A percentile compares a stretch with the other conserved stretches of the same genome.
Conservation (phyloP, 139 green algal species). For the Diplosphaera chodatii region DNA sequence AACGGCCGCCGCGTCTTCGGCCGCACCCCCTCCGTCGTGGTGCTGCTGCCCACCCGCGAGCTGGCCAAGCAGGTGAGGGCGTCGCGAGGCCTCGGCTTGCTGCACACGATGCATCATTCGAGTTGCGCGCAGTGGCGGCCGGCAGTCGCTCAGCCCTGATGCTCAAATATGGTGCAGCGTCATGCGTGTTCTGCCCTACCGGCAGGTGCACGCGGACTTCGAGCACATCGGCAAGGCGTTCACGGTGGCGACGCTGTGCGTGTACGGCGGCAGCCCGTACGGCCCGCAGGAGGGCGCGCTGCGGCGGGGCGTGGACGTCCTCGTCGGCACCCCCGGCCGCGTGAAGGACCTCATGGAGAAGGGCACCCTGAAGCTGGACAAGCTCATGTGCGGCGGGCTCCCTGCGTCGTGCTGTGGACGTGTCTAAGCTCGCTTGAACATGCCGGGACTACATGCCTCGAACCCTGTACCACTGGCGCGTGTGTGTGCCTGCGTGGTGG, state of each 20-base stretch:
- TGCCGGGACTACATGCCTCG: too few relatives aligned
- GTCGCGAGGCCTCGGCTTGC: too few relatives aligned
- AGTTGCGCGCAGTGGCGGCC: too few relatives aligned
- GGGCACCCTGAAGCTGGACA: constrained; percentile 71
- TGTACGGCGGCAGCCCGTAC: constrained; percentile 93
- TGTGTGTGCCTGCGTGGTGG: too few relatives aligned
- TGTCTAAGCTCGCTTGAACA: too few relatives aligned
- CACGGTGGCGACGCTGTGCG: constrained; percentile 64
- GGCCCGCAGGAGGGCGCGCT: constrained; percentile 71
- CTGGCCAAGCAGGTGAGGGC: constrained; percentile 89
- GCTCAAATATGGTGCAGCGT: too few relatives aligned
- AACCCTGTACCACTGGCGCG: too few relatives aligned
- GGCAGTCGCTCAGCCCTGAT: too few relatives aligned
- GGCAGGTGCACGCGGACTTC: constrained; percentile 86
- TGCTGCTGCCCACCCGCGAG: constrained; percentile 93
- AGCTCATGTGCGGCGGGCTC: constrained; percentile 53
- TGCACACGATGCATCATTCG: too few relatives aligned
- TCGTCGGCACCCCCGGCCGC: constrained; percentile 93
- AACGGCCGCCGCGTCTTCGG: constrained; percentile 20
- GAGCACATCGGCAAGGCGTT: constrained; percentile 71
- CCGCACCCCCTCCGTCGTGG: constrained; percentile 68
- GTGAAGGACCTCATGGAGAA: constrained; percentile 94
- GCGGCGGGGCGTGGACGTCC: constrained; percentile 83
- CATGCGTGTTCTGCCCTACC: too few relatives aligned
- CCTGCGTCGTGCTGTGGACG: too few relatives aligned